Conservation (phyloP, 2,329 filamentous ascomycete genomes). For the Sclerotinia trifoliorum region DNA sequence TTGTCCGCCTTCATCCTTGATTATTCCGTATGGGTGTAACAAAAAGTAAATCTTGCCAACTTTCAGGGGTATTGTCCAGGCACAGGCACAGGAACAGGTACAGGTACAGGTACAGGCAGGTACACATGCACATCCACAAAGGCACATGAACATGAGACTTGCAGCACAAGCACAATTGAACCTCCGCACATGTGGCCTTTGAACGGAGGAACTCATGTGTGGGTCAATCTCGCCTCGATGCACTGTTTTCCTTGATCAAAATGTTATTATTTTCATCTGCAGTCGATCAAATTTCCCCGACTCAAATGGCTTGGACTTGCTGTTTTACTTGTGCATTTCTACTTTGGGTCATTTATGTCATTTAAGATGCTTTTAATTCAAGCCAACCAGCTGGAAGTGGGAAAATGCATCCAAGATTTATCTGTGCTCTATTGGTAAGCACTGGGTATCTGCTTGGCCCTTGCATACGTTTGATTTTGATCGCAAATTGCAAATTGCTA, state of each 20-base stretch:
- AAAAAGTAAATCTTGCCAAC: not conserved
- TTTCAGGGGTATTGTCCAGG: not conserved
- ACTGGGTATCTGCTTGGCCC: slow-evolving; percentile 4
- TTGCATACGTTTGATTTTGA: slow-evolving; percentile 11
- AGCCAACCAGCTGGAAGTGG: not conserved
- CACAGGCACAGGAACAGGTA: not conserved
- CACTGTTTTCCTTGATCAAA: not conserved
- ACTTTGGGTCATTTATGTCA: not conserved
- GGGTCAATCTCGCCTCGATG: not conserved
- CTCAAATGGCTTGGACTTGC: not conserved
- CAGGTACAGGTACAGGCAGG: not conserved
- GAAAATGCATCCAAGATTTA: not conserved
- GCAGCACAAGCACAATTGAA: not conserved
- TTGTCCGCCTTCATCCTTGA: slow-evolving; percentile 11
- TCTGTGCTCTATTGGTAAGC: slow-evolving; percentile 9
- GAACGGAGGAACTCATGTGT: not conserved
- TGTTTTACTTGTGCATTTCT: not conserved
- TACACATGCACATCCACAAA: not conserved
- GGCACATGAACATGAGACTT: not conserved
- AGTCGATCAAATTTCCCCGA: slow-evolving; percentile 10
- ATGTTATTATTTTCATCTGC: slow-evolving; percentile 14
- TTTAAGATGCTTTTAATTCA: not conserved
- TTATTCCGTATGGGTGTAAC: not conserved
- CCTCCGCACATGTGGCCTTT: slow-evolving; percentile 10
- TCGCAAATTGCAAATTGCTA: slow-evolving; percentile 11